Evolutionary conservation across 148 eudicot species (phyloP), one percentile per base, ranked within the genome.

Genomic region (Rhododendron molle): DNA sequence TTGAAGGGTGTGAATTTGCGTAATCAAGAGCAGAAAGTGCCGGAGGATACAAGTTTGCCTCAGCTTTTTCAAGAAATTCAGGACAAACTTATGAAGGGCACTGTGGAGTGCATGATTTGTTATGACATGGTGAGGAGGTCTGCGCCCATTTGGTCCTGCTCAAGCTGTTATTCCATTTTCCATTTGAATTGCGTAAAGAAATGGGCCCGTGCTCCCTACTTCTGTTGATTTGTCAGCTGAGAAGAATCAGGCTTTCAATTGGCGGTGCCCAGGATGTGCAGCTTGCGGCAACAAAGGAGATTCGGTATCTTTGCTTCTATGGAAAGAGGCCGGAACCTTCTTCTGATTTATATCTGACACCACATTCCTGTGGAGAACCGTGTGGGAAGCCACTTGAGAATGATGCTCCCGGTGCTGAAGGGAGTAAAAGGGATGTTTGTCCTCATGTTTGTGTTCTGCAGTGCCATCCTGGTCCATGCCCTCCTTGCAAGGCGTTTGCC

Each of bases 251-350:
- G 98, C 98, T 3, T 90, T 91, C 81, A 97, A 97, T 87, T 97
- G 98, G 99, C 87, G 99, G 83, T 97, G 99, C 89, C 99, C 98
- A 58, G 97, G 98, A 43, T 97, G 96, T 97, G 76, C 98, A 97
- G 92, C 94, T 97, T 6, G 91, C 84, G 11, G 79, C 93, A 15
- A 90, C 93, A 0, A 97, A 92, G 90, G 98, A 94, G 85, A 94
- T 95, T 79, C 94, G 90, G 38, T 97, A 97, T 86, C 34, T 90
- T 79, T 97, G 98, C 91, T 97, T 97, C 80, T 97, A 96, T 92
- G 98, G 99, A 62, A 97, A 97, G 92, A 95, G 98, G 86, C 94
- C 87, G 0, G 99, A 97, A 56, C 99, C 99, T 0, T 92, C 94
- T 82, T 90, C 99, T 7, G 99, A 97, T 91, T 91, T 91, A 81